These are phyloP conservation scores for Corylus avellana DNA, from an alignment of 306 rosid genomes.

Conservation along the genomic window DNA sequence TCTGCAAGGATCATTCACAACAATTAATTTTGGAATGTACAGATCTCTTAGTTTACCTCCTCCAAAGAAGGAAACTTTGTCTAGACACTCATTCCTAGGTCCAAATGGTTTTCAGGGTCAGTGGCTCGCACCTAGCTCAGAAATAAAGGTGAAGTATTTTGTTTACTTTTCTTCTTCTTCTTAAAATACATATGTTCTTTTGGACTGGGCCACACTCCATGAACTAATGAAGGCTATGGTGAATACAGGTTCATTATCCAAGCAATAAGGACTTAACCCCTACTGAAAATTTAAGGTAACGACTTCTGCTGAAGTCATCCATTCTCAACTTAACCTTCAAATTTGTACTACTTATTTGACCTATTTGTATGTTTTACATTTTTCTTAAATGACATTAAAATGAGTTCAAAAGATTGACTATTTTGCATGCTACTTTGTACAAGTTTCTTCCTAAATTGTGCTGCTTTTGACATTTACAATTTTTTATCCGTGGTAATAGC, in stretches of 20 bases:
- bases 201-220: slow-evolving; percentile 14
- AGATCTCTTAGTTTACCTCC: slow-evolving; percentile 66
- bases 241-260: slow-evolving; percentile 84
- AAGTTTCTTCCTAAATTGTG: slow-evolving; percentile 24
- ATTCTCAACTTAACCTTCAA: slow-evolving; percentile 21
- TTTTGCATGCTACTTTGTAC: slow-evolving; percentile 12
- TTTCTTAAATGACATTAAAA: slow-evolving; percentile 9
- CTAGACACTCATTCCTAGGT: slow-evolving; percentile 94
- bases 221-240: background rate
- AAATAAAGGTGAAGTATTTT: slow-evolving; percentile 57
- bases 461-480: slow-evolving; percentile 35
- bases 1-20: slow-evolving; percentile 17
- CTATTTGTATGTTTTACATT: slow-evolving; percentile 22
- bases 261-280: slow-evolving; percentile 60
- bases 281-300: slow-evolving; percentile 61
- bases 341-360: slow-evolving; percentile 9
- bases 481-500: slow-evolving; percentile 48
- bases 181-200: slow-evolving; percentile 6
- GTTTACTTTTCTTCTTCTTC: slow-evolving; percentile 1
- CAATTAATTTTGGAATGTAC: slow-evolving; percentile 34
- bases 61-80: slow-evolving; percentile 91
- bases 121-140: slow-evolving; percentile 82
- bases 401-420: slow-evolving; percentile 15
- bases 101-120: slow-evolving; percentile 91
- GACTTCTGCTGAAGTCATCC: slow-evolving; percentile 12